A percentile compares a stretch with the other conserved stretches of the same genome.
Conservation (phyloP, 257 asterid genomes). For the Capsicum pubescens region DNA sequence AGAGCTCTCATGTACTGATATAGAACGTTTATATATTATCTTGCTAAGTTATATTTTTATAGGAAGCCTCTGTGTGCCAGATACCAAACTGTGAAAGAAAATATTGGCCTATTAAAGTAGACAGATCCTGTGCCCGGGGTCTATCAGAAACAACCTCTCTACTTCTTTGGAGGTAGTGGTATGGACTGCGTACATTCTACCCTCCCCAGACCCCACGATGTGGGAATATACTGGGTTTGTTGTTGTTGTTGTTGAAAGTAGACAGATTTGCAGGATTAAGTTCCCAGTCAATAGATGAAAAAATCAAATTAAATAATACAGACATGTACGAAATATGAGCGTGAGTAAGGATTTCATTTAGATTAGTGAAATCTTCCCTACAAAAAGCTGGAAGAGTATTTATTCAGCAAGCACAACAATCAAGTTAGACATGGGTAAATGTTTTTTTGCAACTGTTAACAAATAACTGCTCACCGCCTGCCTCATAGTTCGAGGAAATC, state of each 20-base stretch:
- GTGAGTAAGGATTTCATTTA: neutral
- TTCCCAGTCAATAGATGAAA: neutral
- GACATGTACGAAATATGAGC: conserved; percentile 19
- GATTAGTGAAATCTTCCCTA: neutral
- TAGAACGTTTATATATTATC: conserved; percentile 12
- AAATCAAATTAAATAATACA: neutral
- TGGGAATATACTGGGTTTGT: too few relatives aligned
- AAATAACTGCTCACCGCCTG: conserved; percentile 78
- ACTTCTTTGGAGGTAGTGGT: too few relatives aligned
- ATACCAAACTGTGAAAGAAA: conserved; percentile 16
- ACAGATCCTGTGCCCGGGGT: neutral
- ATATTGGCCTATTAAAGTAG: conserved; percentile 9
- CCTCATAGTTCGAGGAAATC: conserved; percentile 95
- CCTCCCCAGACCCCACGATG: too few relatives aligned
- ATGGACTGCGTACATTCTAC: too few relatives aligned
- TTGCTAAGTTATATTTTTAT: conserved; percentile 11
- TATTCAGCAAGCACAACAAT: conserved; percentile 17
- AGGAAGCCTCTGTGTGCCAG: conserved; percentile 6
- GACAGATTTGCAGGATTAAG: neutral
- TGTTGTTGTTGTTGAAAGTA: neutral
- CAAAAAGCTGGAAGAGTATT: neutral
- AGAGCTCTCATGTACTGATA: conserved; percentile 16
- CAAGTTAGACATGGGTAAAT: conserved; percentile 17
- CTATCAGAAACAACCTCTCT: too few relatives aligned
- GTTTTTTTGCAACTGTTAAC: neutral